phyloP scores from a whole-genome alignment of 768 basidiomycete genomes.

The Epithele typhae region DNA sequence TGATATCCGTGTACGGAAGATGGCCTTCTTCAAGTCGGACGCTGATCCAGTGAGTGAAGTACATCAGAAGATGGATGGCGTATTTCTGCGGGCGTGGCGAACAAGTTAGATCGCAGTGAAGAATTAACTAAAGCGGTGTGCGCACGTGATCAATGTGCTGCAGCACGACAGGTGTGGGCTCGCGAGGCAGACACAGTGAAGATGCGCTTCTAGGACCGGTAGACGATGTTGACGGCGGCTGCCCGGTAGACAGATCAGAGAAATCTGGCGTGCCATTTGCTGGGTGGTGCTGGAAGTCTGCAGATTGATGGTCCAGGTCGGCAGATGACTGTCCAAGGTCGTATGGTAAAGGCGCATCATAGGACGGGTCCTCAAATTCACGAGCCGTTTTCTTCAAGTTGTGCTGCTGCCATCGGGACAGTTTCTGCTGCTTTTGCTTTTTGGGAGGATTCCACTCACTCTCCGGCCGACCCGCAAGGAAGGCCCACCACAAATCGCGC shows the following conservation, averaged over 20 bases:
- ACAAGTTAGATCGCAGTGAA: slow-evolving; percentile 7
- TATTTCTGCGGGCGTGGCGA: slow-evolving; percentile 41
- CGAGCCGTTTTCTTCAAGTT: slow-evolving; percentile 25
- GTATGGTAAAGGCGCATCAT: slow-evolving; percentile 8
- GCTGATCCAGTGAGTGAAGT: slow-evolving; percentile 80
- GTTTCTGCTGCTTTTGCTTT: slow-evolving; percentile 25
- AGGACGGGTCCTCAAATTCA: slow-evolving; percentile 26
- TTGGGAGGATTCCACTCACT: slow-evolving; percentile 61
- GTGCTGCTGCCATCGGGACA: slow-evolving; percentile 10
- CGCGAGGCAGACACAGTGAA: slow-evolving; percentile 32
- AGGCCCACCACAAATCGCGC: slow-evolving; percentile 79
- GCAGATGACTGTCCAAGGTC: slow-evolving; percentile 7
- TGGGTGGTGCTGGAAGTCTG: no score
- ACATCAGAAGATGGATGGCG: slow-evolving; percentile 76
- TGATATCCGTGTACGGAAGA: slow-evolving; percentile 35
- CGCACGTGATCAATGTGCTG: slow-evolving; percentile 64
- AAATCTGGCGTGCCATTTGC: no score
- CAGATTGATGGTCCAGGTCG: no score
- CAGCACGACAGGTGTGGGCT: slow-evolving; percentile 56
- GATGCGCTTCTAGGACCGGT: no score
- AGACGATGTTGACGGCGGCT: no score
- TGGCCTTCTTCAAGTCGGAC: slow-evolving; percentile 42
- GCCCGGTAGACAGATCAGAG: no score
- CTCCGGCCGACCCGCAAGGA: slow-evolving; percentile 63
- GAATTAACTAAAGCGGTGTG: neutral